Percentiles rank a stretch among this genome's conserved stretches.
Evolutionary conservation across 1,284 basidiomycete species (phyloP).

Genomic region (Ustilago tritici): DNA sequence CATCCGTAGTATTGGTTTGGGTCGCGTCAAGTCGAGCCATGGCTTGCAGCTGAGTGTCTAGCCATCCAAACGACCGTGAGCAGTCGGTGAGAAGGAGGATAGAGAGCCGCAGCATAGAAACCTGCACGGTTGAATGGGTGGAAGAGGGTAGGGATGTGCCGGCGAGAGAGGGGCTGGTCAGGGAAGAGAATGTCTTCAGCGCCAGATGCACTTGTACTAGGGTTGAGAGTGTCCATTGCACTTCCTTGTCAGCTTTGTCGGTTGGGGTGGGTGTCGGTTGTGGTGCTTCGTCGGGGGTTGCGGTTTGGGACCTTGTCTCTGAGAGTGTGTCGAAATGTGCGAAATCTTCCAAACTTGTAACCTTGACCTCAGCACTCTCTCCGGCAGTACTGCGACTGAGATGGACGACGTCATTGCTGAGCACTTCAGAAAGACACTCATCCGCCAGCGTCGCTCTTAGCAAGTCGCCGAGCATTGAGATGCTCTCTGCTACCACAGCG

Average conservation of each 20-base stretch:
- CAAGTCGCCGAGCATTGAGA: slow-evolving; percentile 27
- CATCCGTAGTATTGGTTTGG: neutral
- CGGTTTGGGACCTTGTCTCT: too few species aligned
- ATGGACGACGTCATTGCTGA: neutral
- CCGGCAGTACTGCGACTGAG: neutral
- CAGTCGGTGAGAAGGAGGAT: slow-evolving; percentile 20
- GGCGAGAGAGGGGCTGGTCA: slow-evolving; percentile 28
- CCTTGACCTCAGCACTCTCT: neutral
- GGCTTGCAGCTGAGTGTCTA: slow-evolving; percentile 26
- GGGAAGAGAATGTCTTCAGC: slow-evolving; percentile 32
- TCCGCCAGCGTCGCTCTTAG: slow-evolving; percentile 26
- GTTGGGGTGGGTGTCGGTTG: neutral
- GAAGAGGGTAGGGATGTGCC: slow-evolving; percentile 30
- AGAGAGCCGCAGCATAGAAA: slow-evolving; percentile 19
- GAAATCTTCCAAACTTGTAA: slow-evolving; percentile 29
- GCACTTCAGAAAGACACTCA: slow-evolving; percentile 1
- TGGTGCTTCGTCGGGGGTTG: neutral
- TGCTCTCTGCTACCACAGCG: slow-evolving; percentile 18
- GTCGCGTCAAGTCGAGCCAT: slow-evolving; percentile 21
- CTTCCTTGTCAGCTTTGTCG: slow-evolving; percentile 11
- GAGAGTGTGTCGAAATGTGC: neutral
- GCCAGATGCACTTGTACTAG: slow-evolving; percentile 44
- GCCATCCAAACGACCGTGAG: slow-evolving; percentile 33
- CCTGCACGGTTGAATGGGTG: slow-evolving; percentile 13
- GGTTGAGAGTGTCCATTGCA: slow-evolving; percentile 35